These are phyloP conservation scores for Leccinum subgranulosum DNA, from an alignment of 768 basidiomycete species.

Conservation along the genomic window DNA sequence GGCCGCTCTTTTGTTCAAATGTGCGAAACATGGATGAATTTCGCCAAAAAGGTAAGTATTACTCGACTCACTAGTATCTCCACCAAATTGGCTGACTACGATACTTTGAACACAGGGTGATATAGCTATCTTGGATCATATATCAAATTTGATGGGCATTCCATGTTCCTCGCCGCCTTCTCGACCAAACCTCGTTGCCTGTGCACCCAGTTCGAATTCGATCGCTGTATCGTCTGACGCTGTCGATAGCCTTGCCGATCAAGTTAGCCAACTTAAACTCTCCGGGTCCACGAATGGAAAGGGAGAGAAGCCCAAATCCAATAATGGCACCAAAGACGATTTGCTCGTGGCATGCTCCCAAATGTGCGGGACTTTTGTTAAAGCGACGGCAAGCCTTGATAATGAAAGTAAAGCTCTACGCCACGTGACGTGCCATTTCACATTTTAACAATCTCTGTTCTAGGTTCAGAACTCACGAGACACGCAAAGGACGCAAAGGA, in stretches of 20 bases:
- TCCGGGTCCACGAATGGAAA: slow-evolving; percentile 6
- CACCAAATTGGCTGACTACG: not conserved
- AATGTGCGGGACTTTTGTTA: slow-evolving; percentile 42
- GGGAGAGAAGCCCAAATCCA: not conserved
- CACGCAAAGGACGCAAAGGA: slow-evolving; percentile 18
- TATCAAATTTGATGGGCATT: slow-evolving; percentile 39
- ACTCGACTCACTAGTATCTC: not conserved
- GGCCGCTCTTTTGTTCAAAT: slow-evolving; percentile 56
- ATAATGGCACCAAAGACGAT: slow-evolving; percentile 3
- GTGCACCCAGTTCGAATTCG: not conserved
- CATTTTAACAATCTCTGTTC: not conserved
- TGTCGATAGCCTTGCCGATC: slow-evolving; percentile 18
- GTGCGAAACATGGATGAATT: slow-evolving; percentile 70
- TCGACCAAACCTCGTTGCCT: not conserved
- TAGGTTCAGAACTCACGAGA: slow-evolving; percentile 17
- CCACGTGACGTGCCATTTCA: not conserved
- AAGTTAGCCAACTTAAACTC: slow-evolving; percentile 20
- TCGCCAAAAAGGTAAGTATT: slow-evolving; percentile 58
- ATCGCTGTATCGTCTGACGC: not conserved
- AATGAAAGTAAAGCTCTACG: slow-evolving; percentile 8
- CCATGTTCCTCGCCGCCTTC: slow-evolving; percentile 5
- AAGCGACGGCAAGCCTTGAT: slow-evolving; percentile 38
- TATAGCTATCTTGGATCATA: slow-evolving; percentile 44
- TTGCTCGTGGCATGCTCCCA: slow-evolving; percentile 37
- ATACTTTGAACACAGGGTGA: slow-evolving; percentile 39